Evolutionary conservation across 192 early-diverging fungal species (phyloP).

Genomic region (Umbelopsis vinacea): DNA sequence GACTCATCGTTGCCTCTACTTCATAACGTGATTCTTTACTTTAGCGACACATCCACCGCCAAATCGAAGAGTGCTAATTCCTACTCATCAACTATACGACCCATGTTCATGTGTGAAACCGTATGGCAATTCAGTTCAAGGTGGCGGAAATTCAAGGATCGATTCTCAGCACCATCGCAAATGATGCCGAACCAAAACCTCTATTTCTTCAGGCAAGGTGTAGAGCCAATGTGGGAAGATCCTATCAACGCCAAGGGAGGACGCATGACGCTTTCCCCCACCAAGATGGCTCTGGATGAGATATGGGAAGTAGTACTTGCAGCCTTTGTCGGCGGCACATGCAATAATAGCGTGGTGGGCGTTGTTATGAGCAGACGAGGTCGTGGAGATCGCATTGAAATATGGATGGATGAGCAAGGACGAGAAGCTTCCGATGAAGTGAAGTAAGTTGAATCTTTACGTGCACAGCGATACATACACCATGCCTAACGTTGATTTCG

Average conservation of each 20-base stretch:
- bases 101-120: slow-evolving; percentile 49
- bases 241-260: slow-evolving; percentile 74
- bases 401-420: slow-evolving; percentile 47
- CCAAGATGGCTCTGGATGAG: slow-evolving; percentile 38
- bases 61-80: slow-evolving; percentile 43
- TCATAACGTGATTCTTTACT: slow-evolving; percentile 32
- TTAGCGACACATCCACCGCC: slow-evolving; percentile 49
- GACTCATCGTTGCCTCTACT: slow-evolving; percentile 21
- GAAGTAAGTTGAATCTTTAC: not conserved
- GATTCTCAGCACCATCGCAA: slow-evolving; percentile 36
- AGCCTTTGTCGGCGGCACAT: slow-evolving; percentile 50
- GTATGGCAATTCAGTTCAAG: slow-evolving; percentile 52
- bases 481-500: not conserved
- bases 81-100: slow-evolving; percentile 50
- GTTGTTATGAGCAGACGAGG: slow-evolving; percentile 39
- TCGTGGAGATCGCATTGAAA: slow-evolving; percentile 54
- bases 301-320: slow-evolving; percentile 52
- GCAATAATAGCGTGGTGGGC: slow-evolving; percentile 32
- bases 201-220: slow-evolving; percentile 67
- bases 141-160: slow-evolving; percentile 49
- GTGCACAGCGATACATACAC: not conserved
- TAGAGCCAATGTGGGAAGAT: slow-evolving; percentile 86
- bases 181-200: slow-evolving; percentile 69
- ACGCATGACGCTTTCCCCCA: slow-evolving; percentile 42
- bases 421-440: slow-evolving; percentile 7